phyloP scores from a whole-genome alignment of 1,139 yeast species.

The Yarrowia galli region DNA sequence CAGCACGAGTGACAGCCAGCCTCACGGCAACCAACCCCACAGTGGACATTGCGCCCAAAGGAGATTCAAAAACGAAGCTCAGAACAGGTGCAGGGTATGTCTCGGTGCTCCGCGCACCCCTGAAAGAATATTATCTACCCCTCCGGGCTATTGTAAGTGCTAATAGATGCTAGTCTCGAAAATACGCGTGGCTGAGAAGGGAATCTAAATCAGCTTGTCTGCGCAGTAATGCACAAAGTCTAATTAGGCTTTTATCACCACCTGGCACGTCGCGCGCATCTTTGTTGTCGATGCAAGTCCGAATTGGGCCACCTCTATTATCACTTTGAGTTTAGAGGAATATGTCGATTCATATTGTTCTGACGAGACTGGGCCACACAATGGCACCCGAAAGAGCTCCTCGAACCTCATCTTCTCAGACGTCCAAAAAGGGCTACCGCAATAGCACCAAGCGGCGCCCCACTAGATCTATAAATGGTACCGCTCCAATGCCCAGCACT shows the following conservation, averaged over 20 bases:
- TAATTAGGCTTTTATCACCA: neutral
- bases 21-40: conserved; percentile 7
- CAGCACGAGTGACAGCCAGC: conserved; percentile 15
- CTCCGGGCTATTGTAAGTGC: neutral
- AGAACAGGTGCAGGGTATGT: neutral
- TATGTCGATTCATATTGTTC: neutral
- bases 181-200: conserved; percentile 32
- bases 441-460: neutral
- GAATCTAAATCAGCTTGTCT: conserved; percentile 5
- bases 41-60: neutral
- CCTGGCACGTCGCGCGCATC: conserved; percentile 35
- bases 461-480: neutral
- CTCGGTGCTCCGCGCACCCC: neutral
- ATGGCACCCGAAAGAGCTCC: neutral
- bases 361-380: neutral
- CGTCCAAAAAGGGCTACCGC: neutral
- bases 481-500: neutral
- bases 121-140: neutral
- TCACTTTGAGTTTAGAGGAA: neutral
- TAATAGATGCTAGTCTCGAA: conserved; percentile 11
- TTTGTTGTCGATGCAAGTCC: conserved; percentile 20
- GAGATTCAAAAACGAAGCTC: neutral
- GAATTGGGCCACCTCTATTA: conserved; percentile 24
- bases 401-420: neutral
- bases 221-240: neutral